phyloP scores from a whole-genome alignment of 1,139 yeast species.

The Zygosaccharomyces pseudobailii region DNA sequence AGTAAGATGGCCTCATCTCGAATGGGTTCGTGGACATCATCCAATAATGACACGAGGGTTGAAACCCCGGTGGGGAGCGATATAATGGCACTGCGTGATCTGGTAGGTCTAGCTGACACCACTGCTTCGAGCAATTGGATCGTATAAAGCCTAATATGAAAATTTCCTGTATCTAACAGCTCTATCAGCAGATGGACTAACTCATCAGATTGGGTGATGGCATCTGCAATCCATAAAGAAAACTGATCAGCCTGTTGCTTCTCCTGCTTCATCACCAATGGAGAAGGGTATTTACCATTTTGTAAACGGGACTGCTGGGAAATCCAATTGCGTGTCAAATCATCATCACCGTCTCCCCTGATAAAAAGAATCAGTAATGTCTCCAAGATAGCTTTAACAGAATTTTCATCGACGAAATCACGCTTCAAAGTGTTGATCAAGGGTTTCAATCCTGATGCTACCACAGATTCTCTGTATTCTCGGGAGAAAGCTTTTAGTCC shows the following conservation, averaged over 20 bases:
- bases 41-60: constrained; percentile 61
- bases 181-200: constrained; percentile 55
- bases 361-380: constrained; percentile 78
- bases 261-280: constrained; percentile 57
- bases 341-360: constrained; percentile 54
- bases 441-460: constrained; percentile 81
- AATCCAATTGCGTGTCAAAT: constrained; percentile 56
- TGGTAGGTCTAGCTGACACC: constrained; percentile 66
- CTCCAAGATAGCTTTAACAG: constrained; percentile 80
- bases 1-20: constrained; percentile 81
- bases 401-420: constrained; percentile 64
- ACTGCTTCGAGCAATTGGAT: constrained; percentile 82
- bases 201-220: constrained; percentile 66
- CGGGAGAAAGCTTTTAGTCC: constrained; percentile 87
- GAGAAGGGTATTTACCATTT: constrained; percentile 80
- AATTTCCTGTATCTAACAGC: constrained; percentile 55
- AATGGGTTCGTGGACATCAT: constrained; percentile 79
- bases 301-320: constrained; percentile 72
- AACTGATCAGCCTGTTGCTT: constrained; percentile 64
- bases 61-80: constrained; percentile 78
- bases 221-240: constrained; percentile 94
- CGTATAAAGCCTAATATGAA: constrained; percentile 74
- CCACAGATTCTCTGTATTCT: constrained; percentile 84
- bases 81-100: constrained; percentile 71
- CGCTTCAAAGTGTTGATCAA: constrained; percentile 61